A percentile compares a stretch with the other conserved stretches of the same genome.
Conservation (phyloP, 2,329 filamentous ascomycete species). For the Penicillium capsulatum region DNA sequence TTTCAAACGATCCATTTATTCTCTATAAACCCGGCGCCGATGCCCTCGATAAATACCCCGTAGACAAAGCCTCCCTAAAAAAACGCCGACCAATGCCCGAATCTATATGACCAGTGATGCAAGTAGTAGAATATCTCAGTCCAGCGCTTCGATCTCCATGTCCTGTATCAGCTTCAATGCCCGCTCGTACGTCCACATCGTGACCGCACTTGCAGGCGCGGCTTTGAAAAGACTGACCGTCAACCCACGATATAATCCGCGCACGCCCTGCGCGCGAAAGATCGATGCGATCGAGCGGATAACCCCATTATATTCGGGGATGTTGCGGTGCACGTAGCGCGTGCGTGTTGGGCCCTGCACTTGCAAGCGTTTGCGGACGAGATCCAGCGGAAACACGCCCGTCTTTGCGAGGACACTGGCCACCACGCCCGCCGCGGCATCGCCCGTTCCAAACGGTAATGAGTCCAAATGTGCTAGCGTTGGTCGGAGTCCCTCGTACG, state of each 20-base stretch:
- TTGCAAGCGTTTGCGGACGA: conserved; percentile 88
- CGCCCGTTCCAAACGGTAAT: conserved; percentile 69
- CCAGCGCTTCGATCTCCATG: conserved; percentile 24
- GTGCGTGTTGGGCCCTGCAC: conserved; percentile 84
- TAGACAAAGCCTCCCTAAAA: background rate
- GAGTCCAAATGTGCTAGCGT: conserved; percentile 46
- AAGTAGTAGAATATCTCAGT: conserved; percentile 2
- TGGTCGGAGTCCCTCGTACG: conserved; percentile 72
- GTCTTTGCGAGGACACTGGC: conserved; percentile 83
- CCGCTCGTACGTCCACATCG: conserved; percentile 91
- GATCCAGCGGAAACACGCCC: conserved; percentile 84
- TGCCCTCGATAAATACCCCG: background rate
- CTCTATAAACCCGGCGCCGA: conserved; percentile 1
- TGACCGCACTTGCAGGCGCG: conserved; percentile 86
- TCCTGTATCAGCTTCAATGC: conserved; percentile 58
- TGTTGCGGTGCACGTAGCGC: conserved; percentile 78
- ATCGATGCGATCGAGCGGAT: conserved; percentile 64
- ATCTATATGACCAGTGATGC: conserved; percentile 4
- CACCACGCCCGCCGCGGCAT: conserved; percentile 75
- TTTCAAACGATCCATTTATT: conserved; percentile 7
- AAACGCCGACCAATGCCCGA: conserved; percentile 4
- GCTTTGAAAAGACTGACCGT: conserved; percentile 88
- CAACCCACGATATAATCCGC: conserved; percentile 82
- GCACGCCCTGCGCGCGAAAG: conserved; percentile 64
- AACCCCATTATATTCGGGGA: conserved; percentile 75